phyloP scores from a whole-genome alignment of 1,284 basidiomycete genomes.

The Fomitopsis palustris region DNA sequence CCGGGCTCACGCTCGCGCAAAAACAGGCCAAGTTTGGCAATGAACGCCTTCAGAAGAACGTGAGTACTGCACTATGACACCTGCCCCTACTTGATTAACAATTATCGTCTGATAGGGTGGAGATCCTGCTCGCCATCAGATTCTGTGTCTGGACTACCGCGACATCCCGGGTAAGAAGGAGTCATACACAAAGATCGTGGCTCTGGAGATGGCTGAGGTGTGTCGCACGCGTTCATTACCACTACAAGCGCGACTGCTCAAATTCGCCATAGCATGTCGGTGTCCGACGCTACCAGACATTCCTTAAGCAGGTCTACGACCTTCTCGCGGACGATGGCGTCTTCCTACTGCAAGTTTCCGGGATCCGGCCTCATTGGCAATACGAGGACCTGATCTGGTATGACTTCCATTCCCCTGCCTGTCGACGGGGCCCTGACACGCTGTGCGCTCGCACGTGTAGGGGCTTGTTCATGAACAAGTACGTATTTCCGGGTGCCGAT shows the following conservation, averaged over 20 bases:
- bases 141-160: slow-evolving; percentile 93
- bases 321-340: slow-evolving; percentile 93
- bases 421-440: too few relatives aligned
- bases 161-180: slow-evolving; percentile 83
- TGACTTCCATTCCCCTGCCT: not conserved
- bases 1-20: slow-evolving; percentile 90
- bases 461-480: slow-evolving; percentile 95
- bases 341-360: slow-evolving; percentile 96
- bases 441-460: slow-evolving; percentile 28
- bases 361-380: slow-evolving; percentile 92
- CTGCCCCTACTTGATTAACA: too few relatives aligned
- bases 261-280: slow-evolving; percentile 73
- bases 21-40: slow-evolving; percentile 95
- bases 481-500: slow-evolving; percentile 97
- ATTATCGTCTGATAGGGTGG: slow-evolving; percentile 14
- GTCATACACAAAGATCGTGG: slow-evolving; percentile 92
- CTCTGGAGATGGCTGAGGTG: slow-evolving; percentile 97
- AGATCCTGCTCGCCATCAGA: slow-evolving; percentile 75
- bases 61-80: slow-evolving; percentile 31
- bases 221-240: not conserved
- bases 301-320: slow-evolving; percentile 91
- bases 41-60: slow-evolving; percentile 82
- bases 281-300: slow-evolving; percentile 87
- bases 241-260: not conserved
- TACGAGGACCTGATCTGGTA: slow-evolving; percentile 97